Evolutionary conservation across 495 filamentous ascomycete species (phyloP), one percentile per base, ranked within the genome.

Genomic region (Eremomyces bilateralis): DNA sequence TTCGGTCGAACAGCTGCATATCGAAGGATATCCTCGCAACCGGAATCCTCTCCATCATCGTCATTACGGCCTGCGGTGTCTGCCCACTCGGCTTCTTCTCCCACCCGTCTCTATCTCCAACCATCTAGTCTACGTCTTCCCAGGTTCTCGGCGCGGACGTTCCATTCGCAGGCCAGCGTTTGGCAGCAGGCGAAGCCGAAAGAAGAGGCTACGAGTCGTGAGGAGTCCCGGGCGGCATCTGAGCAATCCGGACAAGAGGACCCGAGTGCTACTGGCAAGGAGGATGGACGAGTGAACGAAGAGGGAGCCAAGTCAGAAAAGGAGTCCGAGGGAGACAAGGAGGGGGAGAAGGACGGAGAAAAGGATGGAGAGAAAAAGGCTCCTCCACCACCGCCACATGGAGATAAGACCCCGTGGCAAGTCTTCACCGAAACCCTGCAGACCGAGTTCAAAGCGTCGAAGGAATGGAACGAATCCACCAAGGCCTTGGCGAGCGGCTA

Each of bases 401-500:
- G 88, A 40, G 81, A 91, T 57, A 97, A 97, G 60, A 79, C 85
- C 4, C 88, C 88, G 21, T 93, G 88, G 80, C 81, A 93, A 54
- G 88, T 97, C 25, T 97, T 97, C 62, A 78, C 80, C 40, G 88
- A 97, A 45, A 97, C 88, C 35, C 69, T 97, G 52, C 70, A 80
- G 47, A 61, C 64, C 33, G 88, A 95, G 51, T 88, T 97, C 57
- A 84, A 93, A 50, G 78, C 83, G 19, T 95, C 88, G 13, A 91
- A 95, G 52, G 88, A 97, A 54, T 97, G 90, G 88, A 88, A 95
- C 47, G 88, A 97, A 45, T 91, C 80, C 29, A 97, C 84, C 13
- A 94, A 95, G 53, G 80, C 83, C 34, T 65, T 97, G 8, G 80
- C 81, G 10, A 76, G 77, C 24, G 78, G 74, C 0, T 83, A 81